Evolutionary conservation across 2,329 filamentous ascomycete genomes (phyloP).

Genomic region (Venturia effusa): DNA sequence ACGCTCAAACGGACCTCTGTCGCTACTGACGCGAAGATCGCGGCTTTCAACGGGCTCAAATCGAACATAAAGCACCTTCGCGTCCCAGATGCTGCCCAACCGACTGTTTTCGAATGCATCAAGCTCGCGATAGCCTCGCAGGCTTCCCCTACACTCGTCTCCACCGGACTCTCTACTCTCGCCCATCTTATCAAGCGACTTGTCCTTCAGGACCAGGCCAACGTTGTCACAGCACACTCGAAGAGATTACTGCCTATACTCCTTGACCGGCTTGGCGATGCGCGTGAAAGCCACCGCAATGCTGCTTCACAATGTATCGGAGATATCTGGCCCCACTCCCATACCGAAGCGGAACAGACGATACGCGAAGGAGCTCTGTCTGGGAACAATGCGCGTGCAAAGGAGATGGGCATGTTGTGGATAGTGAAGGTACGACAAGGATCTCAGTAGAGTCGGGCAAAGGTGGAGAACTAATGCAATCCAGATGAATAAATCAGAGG

Average conservation of each 20-base stretch:
- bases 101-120: slow-evolving; percentile 71
- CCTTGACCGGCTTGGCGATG: slow-evolving; percentile 76
- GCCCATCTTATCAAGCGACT: slow-evolving; percentile 80
- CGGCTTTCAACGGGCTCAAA: slow-evolving; percentile 64
- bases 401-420: slow-evolving; percentile 79
- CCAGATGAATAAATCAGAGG: slow-evolving; percentile 71
- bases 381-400: slow-evolving; percentile 72
- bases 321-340: slow-evolving; percentile 63
- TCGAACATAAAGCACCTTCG: slow-evolving; percentile 87
- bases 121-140: slow-evolving; percentile 64
- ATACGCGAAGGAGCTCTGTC: slow-evolving; percentile 69
- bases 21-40: slow-evolving; percentile 59
- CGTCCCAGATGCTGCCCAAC: slow-evolving; percentile 63
- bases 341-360: slow-evolving; percentile 65
- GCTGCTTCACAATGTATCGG: slow-evolving; percentile 65
- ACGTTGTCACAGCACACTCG: slow-evolving; percentile 57
- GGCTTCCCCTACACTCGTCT: slow-evolving; percentile 61
- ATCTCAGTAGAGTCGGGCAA: slow-evolving; percentile 7
- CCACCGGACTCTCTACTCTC: slow-evolving; percentile 77
- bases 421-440: slow-evolving; percentile 53
- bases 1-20: slow-evolving; percentile 52
- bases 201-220: slow-evolving; percentile 70
- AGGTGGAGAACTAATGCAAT: slow-evolving; percentile 12
- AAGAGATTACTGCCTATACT: slow-evolving; percentile 62
- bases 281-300: slow-evolving; percentile 71